Conservation (phyloP, 305 asterid species). For the Fraxinus velutina region DNA sequence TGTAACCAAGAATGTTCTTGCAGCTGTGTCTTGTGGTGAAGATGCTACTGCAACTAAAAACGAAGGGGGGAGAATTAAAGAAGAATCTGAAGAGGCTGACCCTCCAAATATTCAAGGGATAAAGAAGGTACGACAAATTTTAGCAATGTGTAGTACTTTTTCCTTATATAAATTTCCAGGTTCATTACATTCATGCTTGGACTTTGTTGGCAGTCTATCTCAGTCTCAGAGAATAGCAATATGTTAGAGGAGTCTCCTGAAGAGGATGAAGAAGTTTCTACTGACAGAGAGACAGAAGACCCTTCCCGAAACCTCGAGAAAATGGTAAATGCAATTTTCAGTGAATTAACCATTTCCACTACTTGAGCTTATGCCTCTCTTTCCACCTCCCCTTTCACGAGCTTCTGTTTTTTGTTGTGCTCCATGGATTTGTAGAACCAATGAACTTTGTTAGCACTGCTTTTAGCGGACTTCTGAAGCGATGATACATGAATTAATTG, state of each 20-base stretch:
- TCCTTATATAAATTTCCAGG: not conserved
- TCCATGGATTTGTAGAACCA: not conserved
- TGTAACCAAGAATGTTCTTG: slow-evolving; percentile 27
- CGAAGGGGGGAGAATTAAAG: slow-evolving; percentile 11
- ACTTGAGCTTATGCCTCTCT: not conserved
- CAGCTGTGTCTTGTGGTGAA: slow-evolving; percentile 31
- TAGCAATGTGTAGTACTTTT: not conserved
- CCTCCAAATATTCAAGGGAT: not conserved
- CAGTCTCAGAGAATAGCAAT: not conserved
- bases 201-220: not conserved
- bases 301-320: slow-evolving; percentile 10
- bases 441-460: not conserved
- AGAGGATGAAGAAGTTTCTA: slow-evolving; percentile 4
- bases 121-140: not conserved
- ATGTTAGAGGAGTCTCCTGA: slow-evolving; percentile 21
- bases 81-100: slow-evolving; percentile 18
- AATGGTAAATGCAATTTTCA: not conserved
- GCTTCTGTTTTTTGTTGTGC: not conserved
- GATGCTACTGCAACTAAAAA: slow-evolving; percentile 25
- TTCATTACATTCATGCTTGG: not conserved
- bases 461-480: not conserved
- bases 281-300: slow-evolving; percentile 14
- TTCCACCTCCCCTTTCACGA: not conserved
- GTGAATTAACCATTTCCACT: not conserved
- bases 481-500: not conserved